A percentile compares a stretch with the other conserved stretches of the same genome.
Evolutionary conservation across 2,329 filamentous ascomycete genomes (phyloP).

Genomic region (Penicillium sp.): DNA sequence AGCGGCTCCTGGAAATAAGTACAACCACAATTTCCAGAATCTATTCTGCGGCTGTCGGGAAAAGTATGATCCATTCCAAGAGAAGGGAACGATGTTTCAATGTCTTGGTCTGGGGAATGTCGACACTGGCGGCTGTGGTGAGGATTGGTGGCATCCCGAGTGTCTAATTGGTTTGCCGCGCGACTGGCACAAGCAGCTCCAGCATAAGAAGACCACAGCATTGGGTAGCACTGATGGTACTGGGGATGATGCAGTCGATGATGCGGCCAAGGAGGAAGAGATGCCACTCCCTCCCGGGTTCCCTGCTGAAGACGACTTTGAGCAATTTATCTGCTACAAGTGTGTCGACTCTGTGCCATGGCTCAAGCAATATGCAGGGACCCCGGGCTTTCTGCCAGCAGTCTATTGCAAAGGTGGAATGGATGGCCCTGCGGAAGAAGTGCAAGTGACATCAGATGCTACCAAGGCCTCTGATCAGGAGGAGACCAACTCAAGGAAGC

Average conservation of each 20-base stretch:
- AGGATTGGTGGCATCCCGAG: slow-evolving; percentile 97
- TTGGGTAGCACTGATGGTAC: slow-evolving; percentile 25
- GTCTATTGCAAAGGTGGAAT: slow-evolving; percentile 49
- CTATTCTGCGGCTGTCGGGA: slow-evolving; percentile 84
- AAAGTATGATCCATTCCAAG: slow-evolving; percentile 79
- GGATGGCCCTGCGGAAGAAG: background rate
- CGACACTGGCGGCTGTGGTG: slow-evolving; percentile 82
- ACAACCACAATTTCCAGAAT: slow-evolving; percentile 95
- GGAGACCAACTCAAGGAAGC: slow-evolving; percentile 50
- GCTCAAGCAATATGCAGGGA: slow-evolving; percentile 82
- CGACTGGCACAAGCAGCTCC: slow-evolving; percentile 49
- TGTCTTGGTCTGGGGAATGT: slow-evolving; percentile 77
- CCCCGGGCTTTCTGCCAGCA: slow-evolving; percentile 70
- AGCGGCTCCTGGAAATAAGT: slow-evolving; percentile 65
- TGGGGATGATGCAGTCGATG: slow-evolving; percentile 11
- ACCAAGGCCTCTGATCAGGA: slow-evolving; percentile 7
- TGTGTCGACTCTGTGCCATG: slow-evolving; percentile 83
- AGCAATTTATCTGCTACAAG: slow-evolving; percentile 88
- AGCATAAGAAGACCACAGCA: slow-evolving; percentile 14
- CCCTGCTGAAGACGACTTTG: slow-evolving; percentile 81
- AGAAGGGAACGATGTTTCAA: slow-evolving; percentile 98
- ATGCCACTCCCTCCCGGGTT: slow-evolving; percentile 76
- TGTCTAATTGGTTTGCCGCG: slow-evolving; percentile 77
- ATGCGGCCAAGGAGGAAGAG: slow-evolving; percentile 41
- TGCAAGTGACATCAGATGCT: background rate